Percentiles rank a stretch among this genome's conserved stretches.
Evolutionary conservation across 768 basidiomycete genomes (phyloP).

Genomic region (Lentinula boryana): DNA sequence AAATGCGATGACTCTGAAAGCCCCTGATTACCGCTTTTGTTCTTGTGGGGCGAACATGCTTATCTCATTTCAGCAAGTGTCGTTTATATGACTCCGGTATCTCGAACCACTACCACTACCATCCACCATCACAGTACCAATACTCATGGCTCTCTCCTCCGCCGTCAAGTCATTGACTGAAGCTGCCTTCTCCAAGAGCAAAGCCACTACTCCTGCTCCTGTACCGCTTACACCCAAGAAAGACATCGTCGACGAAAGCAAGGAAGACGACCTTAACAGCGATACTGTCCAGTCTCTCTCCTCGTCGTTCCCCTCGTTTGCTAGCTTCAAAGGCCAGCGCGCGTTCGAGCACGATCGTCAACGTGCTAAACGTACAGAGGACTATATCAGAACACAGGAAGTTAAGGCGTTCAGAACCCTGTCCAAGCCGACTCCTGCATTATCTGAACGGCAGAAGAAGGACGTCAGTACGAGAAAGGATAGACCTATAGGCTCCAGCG

Average conservation of each 20-base stretch:
- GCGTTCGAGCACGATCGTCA: slow-evolving; percentile 46
- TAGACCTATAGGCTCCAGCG: slow-evolving; percentile 13
- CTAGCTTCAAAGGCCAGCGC: slow-evolving; percentile 33
- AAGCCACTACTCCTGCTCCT: not conserved
- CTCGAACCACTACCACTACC: not conserved
- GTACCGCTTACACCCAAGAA: no score
- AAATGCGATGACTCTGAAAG: not conserved
- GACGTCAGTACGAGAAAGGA: not conserved
- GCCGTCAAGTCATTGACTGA: not conserved
- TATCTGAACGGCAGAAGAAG: slow-evolving; percentile 1
- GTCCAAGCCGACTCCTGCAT: slow-evolving; percentile 1
- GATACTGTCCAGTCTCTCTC: not conserved
- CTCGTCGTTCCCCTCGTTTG: slow-evolving; percentile 9
- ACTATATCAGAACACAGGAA: slow-evolving; percentile 28
- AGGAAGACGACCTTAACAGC: not conserved
- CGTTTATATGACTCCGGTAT: not conserved
- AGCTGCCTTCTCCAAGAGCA: not conserved
- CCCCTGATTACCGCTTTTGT: not conserved
- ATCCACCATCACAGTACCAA: not conserved
- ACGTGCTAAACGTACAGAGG: slow-evolving; percentile 36
- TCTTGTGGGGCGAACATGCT: not conserved
- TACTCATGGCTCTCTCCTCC: not conserved
- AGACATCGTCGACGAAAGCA: not conserved
- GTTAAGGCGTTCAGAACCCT: slow-evolving; percentile 20
- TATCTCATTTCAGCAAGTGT: not conserved